These are phyloP conservation scores for Acanthamoeba healyi DNA, from an alignment of 208 protist species.

Conservation along the genomic window DNA sequence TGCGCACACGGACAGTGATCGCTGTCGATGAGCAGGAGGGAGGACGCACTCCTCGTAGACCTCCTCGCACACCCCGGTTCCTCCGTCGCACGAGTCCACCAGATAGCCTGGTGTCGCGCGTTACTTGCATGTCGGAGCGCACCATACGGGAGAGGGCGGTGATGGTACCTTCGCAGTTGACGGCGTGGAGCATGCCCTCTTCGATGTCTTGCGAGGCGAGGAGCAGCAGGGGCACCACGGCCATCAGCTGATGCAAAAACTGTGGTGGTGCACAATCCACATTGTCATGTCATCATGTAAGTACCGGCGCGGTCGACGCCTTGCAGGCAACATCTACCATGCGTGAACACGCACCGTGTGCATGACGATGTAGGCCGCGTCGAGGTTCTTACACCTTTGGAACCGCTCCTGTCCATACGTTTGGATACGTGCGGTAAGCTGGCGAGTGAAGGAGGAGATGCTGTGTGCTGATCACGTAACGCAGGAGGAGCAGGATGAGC, in stretches of 20 bases:
- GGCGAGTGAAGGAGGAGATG: neutral
- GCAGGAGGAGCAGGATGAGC: neutral
- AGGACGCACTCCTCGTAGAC: neutral
- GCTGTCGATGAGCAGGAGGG: neutral
- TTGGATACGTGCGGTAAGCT: no score
- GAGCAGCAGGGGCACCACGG: neutral
- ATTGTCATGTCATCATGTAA: no score
- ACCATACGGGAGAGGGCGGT: no score
- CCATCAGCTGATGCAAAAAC: conserved; percentile 24
- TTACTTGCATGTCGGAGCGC: no score
- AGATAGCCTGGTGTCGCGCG: no score
- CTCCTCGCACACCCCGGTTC: conserved; percentile 18
- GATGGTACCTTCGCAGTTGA: neutral
- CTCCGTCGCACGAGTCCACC: conserved; percentile 25
- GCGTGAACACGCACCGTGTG: no score
- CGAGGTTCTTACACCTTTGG: neutral
- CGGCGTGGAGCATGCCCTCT: neutral
- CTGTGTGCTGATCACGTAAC: neutral
- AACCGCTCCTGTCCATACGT: neutral
- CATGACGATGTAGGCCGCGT: neutral
- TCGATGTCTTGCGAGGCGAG: neutral
- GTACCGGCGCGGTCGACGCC: no score
- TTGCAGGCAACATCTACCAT: no score
- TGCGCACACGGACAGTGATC: no score
- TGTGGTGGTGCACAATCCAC: neutral